Conservation (phyloP, 1,284 basidiomycete species). For the Microbotryomycetes sp. region DNA sequence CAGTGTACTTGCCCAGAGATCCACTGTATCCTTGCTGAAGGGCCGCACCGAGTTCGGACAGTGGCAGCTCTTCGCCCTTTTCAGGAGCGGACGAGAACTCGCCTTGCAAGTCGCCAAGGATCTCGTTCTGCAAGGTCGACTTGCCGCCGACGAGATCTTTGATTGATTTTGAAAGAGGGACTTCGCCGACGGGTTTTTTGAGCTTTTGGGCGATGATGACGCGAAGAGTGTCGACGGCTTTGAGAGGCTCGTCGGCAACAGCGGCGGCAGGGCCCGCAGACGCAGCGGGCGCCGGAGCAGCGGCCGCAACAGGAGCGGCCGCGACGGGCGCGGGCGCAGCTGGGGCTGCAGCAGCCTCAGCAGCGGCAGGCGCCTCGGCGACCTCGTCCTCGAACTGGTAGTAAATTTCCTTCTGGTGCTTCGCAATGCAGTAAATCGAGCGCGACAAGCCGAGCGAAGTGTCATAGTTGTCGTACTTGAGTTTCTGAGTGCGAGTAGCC, state of each 20-base stretch:
- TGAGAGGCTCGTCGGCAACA: slow-evolving; percentile 83
- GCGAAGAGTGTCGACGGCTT: slow-evolving; percentile 80
- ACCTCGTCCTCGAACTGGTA: slow-evolving; percentile 91
- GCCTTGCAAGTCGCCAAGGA: slow-evolving; percentile 36
- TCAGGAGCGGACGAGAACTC: slow-evolving; percentile 70
- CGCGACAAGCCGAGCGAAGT: slow-evolving; percentile 74
- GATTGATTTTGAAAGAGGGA: slow-evolving; percentile 90
- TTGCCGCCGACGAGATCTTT: slow-evolving; percentile 98
- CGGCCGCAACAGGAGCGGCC: slow-evolving; percentile 45
- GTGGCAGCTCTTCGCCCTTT: slow-evolving; percentile 92
- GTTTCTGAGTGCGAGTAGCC: slow-evolving; percentile 73
- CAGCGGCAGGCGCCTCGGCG: slow-evolving; percentile 45
- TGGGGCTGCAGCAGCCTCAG: slow-evolving; percentile 45
- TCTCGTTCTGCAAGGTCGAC: slow-evolving; percentile 61
- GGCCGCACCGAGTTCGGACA: slow-evolving; percentile 88
- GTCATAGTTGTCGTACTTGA: slow-evolving; percentile 88
- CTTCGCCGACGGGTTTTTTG: slow-evolving; percentile 85
- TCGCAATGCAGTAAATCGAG: slow-evolving; percentile 83
- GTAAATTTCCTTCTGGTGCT: slow-evolving; percentile 94
- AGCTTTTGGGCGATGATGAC: slow-evolving; percentile 94
- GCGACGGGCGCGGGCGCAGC: slow-evolving; percentile 40
- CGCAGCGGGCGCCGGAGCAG: slow-evolving; percentile 48
- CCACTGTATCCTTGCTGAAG: slow-evolving; percentile 75
- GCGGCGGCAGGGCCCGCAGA: slow-evolving; percentile 55
- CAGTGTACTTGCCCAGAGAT: slow-evolving; percentile 90